phyloP scores from a whole-genome alignment of 2,329 filamentous ascomycete species.

The Cercospora nicotianae region DNA sequence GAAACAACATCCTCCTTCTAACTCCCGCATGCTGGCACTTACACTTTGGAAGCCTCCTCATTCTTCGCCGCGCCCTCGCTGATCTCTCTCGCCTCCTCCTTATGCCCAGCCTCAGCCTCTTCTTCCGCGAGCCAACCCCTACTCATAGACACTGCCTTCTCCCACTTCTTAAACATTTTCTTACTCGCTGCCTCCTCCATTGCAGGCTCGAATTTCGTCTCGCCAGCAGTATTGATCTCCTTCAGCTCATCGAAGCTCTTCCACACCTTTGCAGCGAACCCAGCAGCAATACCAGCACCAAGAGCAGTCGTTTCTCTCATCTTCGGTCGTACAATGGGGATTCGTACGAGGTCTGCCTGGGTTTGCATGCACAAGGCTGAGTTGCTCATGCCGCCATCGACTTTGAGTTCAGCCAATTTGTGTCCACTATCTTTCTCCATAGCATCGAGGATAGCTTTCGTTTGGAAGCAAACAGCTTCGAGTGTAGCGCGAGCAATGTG shows the following conservation, averaged over 20 bases:
- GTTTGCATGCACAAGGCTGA: conserved; percentile 89
- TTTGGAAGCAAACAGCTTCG: conserved; percentile 90
- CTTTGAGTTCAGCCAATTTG: conserved; percentile 70
- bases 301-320: conserved; percentile 92
- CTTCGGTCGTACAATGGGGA: conserved; percentile 76
- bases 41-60: conserved; percentile 23
- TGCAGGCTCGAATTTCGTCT: conserved; percentile 68
- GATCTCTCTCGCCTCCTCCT: conserved; percentile 15
- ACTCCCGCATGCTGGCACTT: neutral
- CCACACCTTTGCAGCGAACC: conserved; percentile 81
- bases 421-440: conserved; percentile 86
- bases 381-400: conserved; percentile 87
- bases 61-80: conserved; percentile 19
- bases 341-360: conserved; percentile 81
- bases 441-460: conserved; percentile 84
- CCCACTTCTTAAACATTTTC: conserved; percentile 69
- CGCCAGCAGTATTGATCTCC: conserved; percentile 68
- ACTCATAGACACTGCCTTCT: conserved; percentile 76
- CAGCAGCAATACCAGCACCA: conserved; percentile 84
- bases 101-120: conserved; percentile 19
- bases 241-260: conserved; percentile 70
- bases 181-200: conserved; percentile 55
- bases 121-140: conserved; percentile 60
- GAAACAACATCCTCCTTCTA: neutral
- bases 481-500: conserved; percentile 88